Base-by-base conservation (phyloP, 2,329 filamentous ascomycete genomes). In the Dryadomyces sulphureus region DNA sequence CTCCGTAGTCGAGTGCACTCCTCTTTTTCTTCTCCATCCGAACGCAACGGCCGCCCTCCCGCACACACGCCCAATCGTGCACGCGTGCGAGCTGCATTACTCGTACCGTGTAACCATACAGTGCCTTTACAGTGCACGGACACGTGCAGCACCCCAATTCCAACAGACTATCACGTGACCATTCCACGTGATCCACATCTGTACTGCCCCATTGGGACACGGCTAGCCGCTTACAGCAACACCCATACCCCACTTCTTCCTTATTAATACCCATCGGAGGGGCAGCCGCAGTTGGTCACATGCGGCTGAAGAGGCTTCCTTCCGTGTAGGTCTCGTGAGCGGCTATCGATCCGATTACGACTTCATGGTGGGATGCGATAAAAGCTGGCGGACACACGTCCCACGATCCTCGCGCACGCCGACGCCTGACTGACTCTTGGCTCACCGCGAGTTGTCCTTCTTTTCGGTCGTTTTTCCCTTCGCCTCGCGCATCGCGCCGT, bases 281-380 rank as follows among this genome's bases (percentile, higher is more conserved):
- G 30, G 32, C 35, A 27, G 30, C 39, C 43, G 45, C 30, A 21
- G 35, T 24, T 47, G 52, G 52, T 54, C 52, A 54, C 52, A 54
- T 54, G 52, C 49, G 47, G 48, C 49, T 49, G 49, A 49, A 53
- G 49, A 53, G 49, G 49, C 48, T 54, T 49, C 32, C 35, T 27
- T 41, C 11, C 36, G 34, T 45, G 34, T 45, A 48, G 50, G 51
- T 54, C 50, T 54, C 52, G 51, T 54, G 52, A 54, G 51, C 47
- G 45, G 45, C 49, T 50, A 47, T 48, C 44, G 43, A 45, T 36
- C 47, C 22, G 45, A 43, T 38, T 30, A 24, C 35, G 36, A 38
- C 39, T 36, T 12, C 36, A 7, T 11, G 19, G 24, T 42, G 24
- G 36, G 38, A 41, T 41, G 32, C 47, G 47, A 50, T 49, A 48